Evolutionary conservation across 345 rosid species (phyloP).

Genomic region (Pistacia integerrima): DNA sequence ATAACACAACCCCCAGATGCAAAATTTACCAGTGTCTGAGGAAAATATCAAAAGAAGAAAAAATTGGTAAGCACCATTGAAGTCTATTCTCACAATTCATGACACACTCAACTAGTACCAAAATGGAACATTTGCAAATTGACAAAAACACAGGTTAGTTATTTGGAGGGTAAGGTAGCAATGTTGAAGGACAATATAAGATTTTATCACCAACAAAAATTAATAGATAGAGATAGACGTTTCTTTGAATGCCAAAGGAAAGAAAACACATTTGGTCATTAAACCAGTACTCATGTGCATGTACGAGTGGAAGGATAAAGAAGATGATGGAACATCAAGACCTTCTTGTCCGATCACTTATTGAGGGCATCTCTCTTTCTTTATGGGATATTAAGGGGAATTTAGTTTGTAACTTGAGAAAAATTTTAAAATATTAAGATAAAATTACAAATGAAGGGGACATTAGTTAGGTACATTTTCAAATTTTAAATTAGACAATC

Average conservation of each 20-base stretch:
- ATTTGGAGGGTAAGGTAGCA: no score
- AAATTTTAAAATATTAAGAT: no score
- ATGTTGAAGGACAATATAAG: not conserved
- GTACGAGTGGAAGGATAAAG: not conserved
- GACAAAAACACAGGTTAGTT: no score
- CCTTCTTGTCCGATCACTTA: not conserved
- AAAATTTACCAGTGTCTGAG: slow-evolving; percentile 84
- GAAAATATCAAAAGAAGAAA: not conserved
- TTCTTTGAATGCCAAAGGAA: not conserved
- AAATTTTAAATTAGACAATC: not conserved
- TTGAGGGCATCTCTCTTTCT: not conserved
- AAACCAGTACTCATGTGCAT: not conserved
- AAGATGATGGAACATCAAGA: not conserved
- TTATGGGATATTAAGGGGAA: not conserved
- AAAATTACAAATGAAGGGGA: not conserved
- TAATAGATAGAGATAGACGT: not conserved
- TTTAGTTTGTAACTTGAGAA: no score
- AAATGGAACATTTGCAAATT: not conserved
- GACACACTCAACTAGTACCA: not conserved
- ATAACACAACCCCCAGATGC: slow-evolving; percentile 76
- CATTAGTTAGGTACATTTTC: not conserved
- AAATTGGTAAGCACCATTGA: slow-evolving; percentile 9
- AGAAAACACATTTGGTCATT: no score
- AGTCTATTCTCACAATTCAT: not conserved
- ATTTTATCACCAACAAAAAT: not conserved